These are phyloP conservation scores for Madurella mycetomatis DNA, from an alignment of 2,329 filamentous ascomycete genomes.

Conservation along the genomic window DNA sequence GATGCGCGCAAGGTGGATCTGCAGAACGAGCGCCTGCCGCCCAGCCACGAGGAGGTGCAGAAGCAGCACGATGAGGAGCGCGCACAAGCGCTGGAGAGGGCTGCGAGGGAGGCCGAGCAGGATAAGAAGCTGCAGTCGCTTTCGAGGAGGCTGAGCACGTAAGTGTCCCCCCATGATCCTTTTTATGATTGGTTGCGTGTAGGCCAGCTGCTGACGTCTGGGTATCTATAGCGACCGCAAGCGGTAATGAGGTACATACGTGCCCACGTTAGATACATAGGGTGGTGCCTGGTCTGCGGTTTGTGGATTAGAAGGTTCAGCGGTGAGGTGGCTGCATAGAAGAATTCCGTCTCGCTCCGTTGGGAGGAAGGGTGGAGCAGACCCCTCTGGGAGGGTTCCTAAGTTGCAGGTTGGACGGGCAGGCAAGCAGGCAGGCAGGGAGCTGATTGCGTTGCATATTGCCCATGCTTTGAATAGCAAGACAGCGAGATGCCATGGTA, in stretches of 20 bases:
- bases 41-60: conserved; percentile 85
- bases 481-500: background rate
- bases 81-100: conserved; percentile 78
- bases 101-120: conserved; percentile 83
- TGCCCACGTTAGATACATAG: background rate
- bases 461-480: background rate
- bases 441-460: background rate
- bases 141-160: conserved; percentile 94
- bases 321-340: background rate
- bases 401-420: background rate
- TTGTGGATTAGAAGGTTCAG: background rate
- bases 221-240: background rate
- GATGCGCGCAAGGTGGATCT: conserved; percentile 95
- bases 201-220: background rate
- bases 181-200: background rate
- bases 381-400: background rate
- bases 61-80: conserved; percentile 77
- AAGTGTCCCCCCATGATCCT: conserved; percentile 42
- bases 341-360: no score
- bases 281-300: background rate
- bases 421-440: no score
- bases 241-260: background rate
- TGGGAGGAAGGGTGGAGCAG: background rate
- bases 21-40: conserved; percentile 92
- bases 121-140: conserved; percentile 82